Percentiles rank a stretch among this genome's conserved stretches.
Evolutionary conservation across 345 rosid species (phyloP).

Genomic region (Brassica incana): DNA sequence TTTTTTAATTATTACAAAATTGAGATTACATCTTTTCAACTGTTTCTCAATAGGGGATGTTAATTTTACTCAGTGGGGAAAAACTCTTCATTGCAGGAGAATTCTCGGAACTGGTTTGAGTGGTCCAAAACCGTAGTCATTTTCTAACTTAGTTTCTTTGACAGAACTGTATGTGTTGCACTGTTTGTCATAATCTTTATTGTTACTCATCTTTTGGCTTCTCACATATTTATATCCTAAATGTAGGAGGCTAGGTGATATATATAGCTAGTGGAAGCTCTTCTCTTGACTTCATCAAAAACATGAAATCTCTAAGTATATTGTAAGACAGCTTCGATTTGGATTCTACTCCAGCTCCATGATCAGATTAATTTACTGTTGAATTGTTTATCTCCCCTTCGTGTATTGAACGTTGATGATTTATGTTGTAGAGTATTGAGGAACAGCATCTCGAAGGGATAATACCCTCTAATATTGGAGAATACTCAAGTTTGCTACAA

Average conservation of each 20-base stretch:
- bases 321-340: slow-evolving; percentile 45
- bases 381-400: too few species aligned
- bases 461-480: slow-evolving; percentile 57
- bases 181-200: not conserved
- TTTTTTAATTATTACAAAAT: too few species aligned
- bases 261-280: slow-evolving; percentile 54
- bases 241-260: slow-evolving; percentile 65
- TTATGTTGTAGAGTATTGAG: slow-evolving; percentile 48
- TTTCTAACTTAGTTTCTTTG: slow-evolving; percentile 50
- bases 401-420: too few species aligned
- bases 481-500: slow-evolving; percentile 46
- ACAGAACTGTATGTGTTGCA: slow-evolving; percentile 54
- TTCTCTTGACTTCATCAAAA: not conserved
- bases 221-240: not conserved
- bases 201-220: not conserved
- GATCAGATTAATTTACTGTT: too few species aligned
- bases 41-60: too few species aligned
- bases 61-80: too few species aligned
- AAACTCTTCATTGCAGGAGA: slow-evolving; percentile 34
- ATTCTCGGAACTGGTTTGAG: slow-evolving; percentile 55
- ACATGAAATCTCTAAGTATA: slow-evolving; percentile 27
- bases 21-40: too few species aligned
- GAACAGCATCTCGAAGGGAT: slow-evolving; percentile 51
- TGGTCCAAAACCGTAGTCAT: slow-evolving; percentile 62
- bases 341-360: not conserved